These are phyloP conservation scores for Tetradesmus obliquus DNA, from an alignment of 139 green algal genomes.

Conservation along the genomic window DNA sequence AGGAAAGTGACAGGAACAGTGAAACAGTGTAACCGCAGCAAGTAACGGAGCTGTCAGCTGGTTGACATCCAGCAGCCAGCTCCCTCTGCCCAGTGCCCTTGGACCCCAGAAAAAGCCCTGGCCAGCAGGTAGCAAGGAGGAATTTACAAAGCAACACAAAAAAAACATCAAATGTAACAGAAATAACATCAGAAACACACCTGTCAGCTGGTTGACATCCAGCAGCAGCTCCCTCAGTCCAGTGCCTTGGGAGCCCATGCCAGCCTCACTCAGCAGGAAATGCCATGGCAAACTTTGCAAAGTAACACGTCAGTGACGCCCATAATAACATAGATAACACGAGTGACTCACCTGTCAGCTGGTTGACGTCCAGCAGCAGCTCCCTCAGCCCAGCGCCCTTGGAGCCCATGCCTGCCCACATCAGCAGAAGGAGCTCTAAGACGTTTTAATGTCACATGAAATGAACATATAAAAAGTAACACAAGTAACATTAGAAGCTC, in stretches of 20 bases:
- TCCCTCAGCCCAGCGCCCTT: neutral
- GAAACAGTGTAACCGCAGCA: no score
- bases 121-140: no score
- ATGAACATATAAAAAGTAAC: neutral
- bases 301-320: neutral
- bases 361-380: slow-evolving; percentile 23
- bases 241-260: neutral
- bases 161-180: no score
- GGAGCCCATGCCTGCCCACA: neutral
- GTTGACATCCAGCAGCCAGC: no score
- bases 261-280: neutral
- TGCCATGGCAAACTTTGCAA: neutral
- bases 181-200: neutral
- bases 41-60: no score
- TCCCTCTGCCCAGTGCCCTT: no score
- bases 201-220: neutral
- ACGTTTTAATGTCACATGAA: neutral
- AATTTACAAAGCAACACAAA: no score
- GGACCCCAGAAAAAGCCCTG: no score
- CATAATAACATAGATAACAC: neutral
- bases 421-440: neutral
- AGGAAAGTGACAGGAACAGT: no score
- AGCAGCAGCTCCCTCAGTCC: neutral
- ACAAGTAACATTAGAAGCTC: neutral
- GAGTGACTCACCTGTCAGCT: neutral